Evolutionary conservation across 1,284 basidiomycete genomes (phyloP), one percentile per base, ranked within the genome.

Genomic region (Tilletia horrida): DNA sequence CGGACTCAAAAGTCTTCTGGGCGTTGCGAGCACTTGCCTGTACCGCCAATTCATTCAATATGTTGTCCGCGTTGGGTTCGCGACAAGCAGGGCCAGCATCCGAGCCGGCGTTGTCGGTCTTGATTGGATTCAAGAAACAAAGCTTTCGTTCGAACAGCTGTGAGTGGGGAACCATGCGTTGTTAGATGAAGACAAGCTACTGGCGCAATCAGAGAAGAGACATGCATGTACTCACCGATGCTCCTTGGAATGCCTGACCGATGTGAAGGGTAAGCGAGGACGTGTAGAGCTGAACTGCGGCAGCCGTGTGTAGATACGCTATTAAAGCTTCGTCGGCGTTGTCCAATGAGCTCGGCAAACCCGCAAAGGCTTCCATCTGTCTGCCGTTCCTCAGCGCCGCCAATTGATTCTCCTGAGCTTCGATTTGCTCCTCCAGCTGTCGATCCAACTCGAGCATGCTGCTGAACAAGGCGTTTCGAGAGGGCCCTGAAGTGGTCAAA

Each of bases 71-170:
- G 72, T 77, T 72, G 18, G 76, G 76, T 25, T 77, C 73, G 21
- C 71, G 71, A 50, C 75, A 78, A 13, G 75, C 73, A 1, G 67
- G 66, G 13, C 64, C 65, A 52, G 65, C 40, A 52, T 44, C 67
- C 1, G 72, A 64, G 50, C 73, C 73, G 44, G 62, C 69, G 67
- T 68, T 71, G 64, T 74, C 75, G 35, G 4, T 40, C 62, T 70
- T 73, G 67, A 75, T 72, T 67, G 75, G 75, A 55, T 74, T 77
- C 66, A 79, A 71, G 68, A 79, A 79, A 71, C 77, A 79, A 16
- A 79, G 69, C 66, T 79, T 79, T 29, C 77, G 71, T 55, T 79
- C 77, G 48, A 79, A 79, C 27, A 79, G 63, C 55, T 59, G 55
- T 18, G 27, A 11, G 52, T 23, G 27, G 23, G 25, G 31, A 27